A percentile compares a stretch with the other conserved stretches of the same genome.
phyloP scores from a whole-genome alignment of 371 early-diverging fungal species.

The Polyrhizophydium stewartii region DNA sequence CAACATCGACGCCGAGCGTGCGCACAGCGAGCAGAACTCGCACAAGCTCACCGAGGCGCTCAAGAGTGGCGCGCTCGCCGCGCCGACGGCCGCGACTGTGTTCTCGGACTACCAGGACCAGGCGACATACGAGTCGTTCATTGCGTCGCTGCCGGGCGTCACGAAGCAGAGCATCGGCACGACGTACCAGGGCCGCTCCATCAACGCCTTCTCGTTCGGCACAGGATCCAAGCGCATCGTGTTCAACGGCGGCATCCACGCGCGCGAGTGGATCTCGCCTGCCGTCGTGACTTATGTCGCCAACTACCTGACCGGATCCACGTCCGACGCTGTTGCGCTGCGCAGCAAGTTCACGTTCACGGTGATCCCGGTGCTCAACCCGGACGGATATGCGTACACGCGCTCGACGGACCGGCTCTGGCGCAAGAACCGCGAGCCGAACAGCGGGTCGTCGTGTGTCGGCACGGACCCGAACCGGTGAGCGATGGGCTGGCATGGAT shows the following conservation, averaged over 20 bases:
- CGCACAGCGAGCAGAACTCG: slow-evolving; percentile 11
- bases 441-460: slow-evolving; percentile 22
- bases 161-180: slow-evolving; percentile 18
- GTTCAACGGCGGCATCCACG: slow-evolving; percentile 34
- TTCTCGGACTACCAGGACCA: slow-evolving; percentile 25
- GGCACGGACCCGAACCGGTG: slow-evolving; percentile 35
- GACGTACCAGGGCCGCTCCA: slow-evolving; percentile 19
- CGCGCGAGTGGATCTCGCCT: slow-evolving; percentile 31
- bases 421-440: slow-evolving; percentile 31
- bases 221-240: slow-evolving; percentile 21
- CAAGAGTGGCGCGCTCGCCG: neutral
- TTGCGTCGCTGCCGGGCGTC: slow-evolving; percentile 14
- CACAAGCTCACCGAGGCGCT: slow-evolving; percentile 1
- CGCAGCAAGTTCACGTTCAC: slow-evolving; percentile 21
- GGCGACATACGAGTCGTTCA: slow-evolving; percentile 13
- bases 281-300: slow-evolving; percentile 23
- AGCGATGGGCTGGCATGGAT: too few species aligned
- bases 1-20: slow-evolving; percentile 17
- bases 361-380: slow-evolving; percentile 29
- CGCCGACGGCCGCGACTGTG: slow-evolving; percentile 10
- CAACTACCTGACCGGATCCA: slow-evolving; percentile 16
- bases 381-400: slow-evolving; percentile 33
- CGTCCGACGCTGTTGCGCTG: slow-evolving; percentile 5
- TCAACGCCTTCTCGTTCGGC: slow-evolving; percentile 22
- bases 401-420: slow-evolving; percentile 20